phyloP scores from a whole-genome alignment of 306 rosid genomes.

The Mimosa pudica region DNA sequence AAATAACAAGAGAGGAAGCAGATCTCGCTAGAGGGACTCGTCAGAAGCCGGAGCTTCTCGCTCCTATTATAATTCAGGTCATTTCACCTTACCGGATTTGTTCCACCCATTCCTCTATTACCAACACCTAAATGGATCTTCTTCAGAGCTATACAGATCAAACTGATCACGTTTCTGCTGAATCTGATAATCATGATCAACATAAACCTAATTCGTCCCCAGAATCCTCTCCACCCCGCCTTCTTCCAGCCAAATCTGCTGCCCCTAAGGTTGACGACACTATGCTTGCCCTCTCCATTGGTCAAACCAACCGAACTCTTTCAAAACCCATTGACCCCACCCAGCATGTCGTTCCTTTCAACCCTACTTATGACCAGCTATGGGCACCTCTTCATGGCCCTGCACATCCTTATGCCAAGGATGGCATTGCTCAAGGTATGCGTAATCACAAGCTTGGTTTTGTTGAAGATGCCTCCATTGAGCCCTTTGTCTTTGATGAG shows the following conservation, averaged over 20 bases:
- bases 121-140: constrained; percentile 62
- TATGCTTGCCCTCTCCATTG: constrained; percentile 75
- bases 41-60: background rate
- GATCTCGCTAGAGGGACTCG: background rate
- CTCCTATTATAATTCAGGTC: background rate
- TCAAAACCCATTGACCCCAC: constrained; percentile 78
- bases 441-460: constrained; percentile 97
- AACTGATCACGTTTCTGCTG: constrained; percentile 43
- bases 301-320: constrained; percentile 39
- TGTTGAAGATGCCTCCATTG: constrained; percentile 85
- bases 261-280: constrained; percentile 93
- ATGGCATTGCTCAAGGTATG: constrained; percentile 90
- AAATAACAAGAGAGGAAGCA: background rate
- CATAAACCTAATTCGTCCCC: constrained; percentile 57
- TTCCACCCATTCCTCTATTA: background rate
- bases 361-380: constrained; percentile 90
- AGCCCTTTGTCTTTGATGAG: constrained; percentile 85
- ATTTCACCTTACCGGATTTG: background rate
- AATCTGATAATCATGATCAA: constrained; percentile 25
- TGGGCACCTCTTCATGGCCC: constrained; percentile 95
- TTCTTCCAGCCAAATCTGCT: constrained; percentile 68
- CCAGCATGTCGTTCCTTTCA: constrained; percentile 69
- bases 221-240: constrained; percentile 74
- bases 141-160: constrained; percentile 60
- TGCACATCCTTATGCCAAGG: constrained; percentile 90